Conservation (phyloP, 2,329 filamentous ascomycete genomes). For the Trichophyton simii region DNA sequence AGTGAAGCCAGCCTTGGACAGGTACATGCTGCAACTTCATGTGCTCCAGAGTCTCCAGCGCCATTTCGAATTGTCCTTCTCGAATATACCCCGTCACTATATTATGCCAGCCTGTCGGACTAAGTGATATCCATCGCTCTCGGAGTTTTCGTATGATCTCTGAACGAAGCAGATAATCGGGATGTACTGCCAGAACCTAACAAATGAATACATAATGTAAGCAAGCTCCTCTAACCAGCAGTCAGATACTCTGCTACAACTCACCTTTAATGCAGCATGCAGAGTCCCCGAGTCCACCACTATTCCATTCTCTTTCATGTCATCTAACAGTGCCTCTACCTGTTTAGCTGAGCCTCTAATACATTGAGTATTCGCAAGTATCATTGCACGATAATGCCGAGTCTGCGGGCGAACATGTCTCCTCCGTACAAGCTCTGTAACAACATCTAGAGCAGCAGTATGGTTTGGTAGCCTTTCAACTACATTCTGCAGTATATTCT, state of each 20-base stretch:
- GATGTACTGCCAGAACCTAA: constrained; percentile 64
- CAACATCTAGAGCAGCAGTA: constrained; percentile 20
- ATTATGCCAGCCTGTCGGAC: constrained; percentile 50
- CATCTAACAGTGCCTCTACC: constrained; percentile 52
- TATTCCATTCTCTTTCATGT: constrained; percentile 55
- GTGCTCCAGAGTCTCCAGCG: constrained; percentile 54
- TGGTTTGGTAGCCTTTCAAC: constrained; percentile 19
- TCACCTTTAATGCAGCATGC: constrained; percentile 56
- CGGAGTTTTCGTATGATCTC: constrained; percentile 54
- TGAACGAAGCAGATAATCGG: constrained; percentile 65
- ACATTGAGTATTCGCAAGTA: constrained; percentile 56
- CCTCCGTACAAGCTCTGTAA: constrained; percentile 28
- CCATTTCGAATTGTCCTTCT: constrained; percentile 72
- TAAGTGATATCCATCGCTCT: constrained; percentile 55
- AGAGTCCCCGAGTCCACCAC: constrained; percentile 54
- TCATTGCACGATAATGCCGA: constrained; percentile 56
- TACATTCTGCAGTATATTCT: constrained; percentile 20
- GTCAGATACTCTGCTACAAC: constrained; percentile 9
- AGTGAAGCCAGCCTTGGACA: constrained; percentile 62
- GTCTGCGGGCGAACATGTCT: constrained; percentile 26
- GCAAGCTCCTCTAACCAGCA: too few relatives aligned
- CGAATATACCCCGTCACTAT: constrained; percentile 63
- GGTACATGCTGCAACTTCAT: constrained; percentile 46
- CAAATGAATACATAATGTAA: neutral
- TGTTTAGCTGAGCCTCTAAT: constrained; percentile 53